phyloP scores from a whole-genome alignment of 2,329 filamentous ascomycete genomes.

The Aspergillus caelatus region DNA sequence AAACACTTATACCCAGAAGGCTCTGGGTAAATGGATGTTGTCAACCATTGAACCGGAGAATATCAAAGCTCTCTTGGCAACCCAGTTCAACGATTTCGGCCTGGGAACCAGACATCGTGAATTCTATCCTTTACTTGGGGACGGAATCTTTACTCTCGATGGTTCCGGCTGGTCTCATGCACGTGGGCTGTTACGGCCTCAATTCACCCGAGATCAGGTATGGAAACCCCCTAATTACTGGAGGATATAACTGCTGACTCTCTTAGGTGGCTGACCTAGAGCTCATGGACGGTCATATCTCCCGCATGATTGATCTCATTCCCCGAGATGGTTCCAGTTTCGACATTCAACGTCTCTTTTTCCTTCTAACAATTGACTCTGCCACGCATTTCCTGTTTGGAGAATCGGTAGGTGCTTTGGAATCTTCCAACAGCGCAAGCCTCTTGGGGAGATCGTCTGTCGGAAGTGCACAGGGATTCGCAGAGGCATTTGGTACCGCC shows the following conservation, averaged over 20 bases:
- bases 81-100: conserved; percentile 79
- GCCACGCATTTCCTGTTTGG: conserved; percentile 87
- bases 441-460: conserved; percentile 47
- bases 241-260: background rate
- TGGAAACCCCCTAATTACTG: no score
- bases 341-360: conserved; percentile 77
- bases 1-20: conserved; percentile 27
- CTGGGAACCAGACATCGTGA: conserved; percentile 78
- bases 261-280: conserved; percentile 62
- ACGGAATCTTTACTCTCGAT: conserved; percentile 69
- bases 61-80: conserved; percentile 81
- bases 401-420: conserved; percentile 65
- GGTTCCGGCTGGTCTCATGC: conserved; percentile 76
- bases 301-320: conserved; percentile 67
- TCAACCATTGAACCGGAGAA: conserved; percentile 56
- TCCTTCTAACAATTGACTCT: conserved; percentile 79
- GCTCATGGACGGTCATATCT: conserved; percentile 77
- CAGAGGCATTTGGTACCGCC: conserved; percentile 39
- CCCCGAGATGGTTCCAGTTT: conserved; percentile 55
- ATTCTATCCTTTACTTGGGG: conserved; percentile 44
- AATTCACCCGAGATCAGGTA: conserved; percentile 83
- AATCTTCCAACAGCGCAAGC: conserved; percentile 48
- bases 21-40: conserved; percentile 25
- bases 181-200: conserved; percentile 77
- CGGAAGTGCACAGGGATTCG: conserved; percentile 37